A percentile compares a stretch with the other conserved stretches of the same genome.
These are phyloP conservation scores for Gossypium davidsonii DNA, from an alignment of 441 rosid species.

Conservation along the genomic window DNA sequence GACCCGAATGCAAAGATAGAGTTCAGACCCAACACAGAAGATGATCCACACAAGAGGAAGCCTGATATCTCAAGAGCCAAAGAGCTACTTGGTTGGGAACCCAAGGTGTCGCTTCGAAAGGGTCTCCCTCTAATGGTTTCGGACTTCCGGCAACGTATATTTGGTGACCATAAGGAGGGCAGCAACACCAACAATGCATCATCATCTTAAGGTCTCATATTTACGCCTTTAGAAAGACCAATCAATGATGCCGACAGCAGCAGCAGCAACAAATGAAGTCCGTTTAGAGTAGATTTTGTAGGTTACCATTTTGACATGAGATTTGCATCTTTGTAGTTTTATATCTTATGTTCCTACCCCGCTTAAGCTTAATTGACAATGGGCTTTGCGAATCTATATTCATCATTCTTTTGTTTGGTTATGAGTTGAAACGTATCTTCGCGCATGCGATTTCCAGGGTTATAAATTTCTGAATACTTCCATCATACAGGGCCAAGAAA, in stretches of 20 bases:
- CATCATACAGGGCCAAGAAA: neutral
- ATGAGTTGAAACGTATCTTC: too few relatives aligned
- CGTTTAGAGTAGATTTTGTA: constrained; percentile 7
- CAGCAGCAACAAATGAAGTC: neutral
- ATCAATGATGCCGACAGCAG: neutral
- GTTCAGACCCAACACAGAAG: constrained; percentile 73
- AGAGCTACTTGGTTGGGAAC: constrained; percentile 83
- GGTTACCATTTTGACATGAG: constrained; percentile 6
- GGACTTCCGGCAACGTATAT: constrained; percentile 77
- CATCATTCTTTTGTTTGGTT: constrained; percentile 1
- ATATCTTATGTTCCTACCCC: neutral
- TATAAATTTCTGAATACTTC: neutral
- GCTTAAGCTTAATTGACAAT: neutral
- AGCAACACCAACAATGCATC: constrained; percentile 20
- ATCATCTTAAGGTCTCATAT: constrained; percentile 29
- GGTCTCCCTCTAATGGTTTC: constrained; percentile 86
- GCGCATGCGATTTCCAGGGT: neutral
- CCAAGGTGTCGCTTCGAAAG: constrained; percentile 66
- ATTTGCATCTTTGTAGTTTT: neutral
- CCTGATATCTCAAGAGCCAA: constrained; percentile 85
- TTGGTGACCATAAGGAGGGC: constrained; percentile 73
- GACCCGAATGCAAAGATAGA: constrained; percentile 86
- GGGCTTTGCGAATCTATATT: constrained; percentile 8
- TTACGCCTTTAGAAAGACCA: neutral
- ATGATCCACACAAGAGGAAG: constrained; percentile 97